These are phyloP conservation scores for Erysimum pusillum DNA, from an alignment of 441 rosid species.

Conservation along the genomic window DNA sequence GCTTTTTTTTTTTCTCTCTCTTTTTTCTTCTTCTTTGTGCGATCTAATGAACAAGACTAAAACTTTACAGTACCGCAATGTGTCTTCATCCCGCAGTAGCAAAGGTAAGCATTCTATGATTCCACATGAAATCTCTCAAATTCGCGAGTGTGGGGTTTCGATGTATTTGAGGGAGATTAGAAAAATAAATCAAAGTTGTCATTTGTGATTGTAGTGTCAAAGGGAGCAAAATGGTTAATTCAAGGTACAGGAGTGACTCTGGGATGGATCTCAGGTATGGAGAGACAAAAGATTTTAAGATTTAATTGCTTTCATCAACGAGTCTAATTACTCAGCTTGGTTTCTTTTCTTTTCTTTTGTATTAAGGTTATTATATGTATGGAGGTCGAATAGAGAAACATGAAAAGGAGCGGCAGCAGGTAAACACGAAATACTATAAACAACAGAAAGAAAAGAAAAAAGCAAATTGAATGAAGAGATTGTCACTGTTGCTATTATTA, in stretches of 20 bases:
- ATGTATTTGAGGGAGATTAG: too few relatives aligned
- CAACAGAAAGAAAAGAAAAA: too few relatives aligned
- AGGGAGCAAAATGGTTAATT: background rate
- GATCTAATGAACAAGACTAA: background rate
- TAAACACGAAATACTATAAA: background rate
- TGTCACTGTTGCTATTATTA: too few relatives aligned
- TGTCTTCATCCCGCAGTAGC: too few relatives aligned
- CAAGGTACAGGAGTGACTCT: background rate
- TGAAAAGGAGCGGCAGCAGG: background rate
- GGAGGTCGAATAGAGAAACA: background rate
- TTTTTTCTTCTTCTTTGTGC: background rate
- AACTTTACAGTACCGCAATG: too few relatives aligned
- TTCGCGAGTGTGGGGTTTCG: background rate
- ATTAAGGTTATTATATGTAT: background rate
- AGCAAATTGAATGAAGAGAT: too few relatives aligned
- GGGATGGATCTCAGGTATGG: background rate
- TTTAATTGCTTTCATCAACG: background rate
- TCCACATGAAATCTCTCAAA: background rate
- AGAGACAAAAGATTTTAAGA: background rate
- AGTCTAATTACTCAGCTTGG: background rate
- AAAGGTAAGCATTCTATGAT: background rate
- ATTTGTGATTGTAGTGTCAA: too few relatives aligned
- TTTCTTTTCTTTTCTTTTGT: background rate
- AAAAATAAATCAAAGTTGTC: too few relatives aligned
- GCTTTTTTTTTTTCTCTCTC: background rate